Percentiles rank a stretch among this genome's conserved stretches.
Conservation (phyloP, 495 filamentous ascomycete genomes). For the Penicillium turbatum region DNA sequence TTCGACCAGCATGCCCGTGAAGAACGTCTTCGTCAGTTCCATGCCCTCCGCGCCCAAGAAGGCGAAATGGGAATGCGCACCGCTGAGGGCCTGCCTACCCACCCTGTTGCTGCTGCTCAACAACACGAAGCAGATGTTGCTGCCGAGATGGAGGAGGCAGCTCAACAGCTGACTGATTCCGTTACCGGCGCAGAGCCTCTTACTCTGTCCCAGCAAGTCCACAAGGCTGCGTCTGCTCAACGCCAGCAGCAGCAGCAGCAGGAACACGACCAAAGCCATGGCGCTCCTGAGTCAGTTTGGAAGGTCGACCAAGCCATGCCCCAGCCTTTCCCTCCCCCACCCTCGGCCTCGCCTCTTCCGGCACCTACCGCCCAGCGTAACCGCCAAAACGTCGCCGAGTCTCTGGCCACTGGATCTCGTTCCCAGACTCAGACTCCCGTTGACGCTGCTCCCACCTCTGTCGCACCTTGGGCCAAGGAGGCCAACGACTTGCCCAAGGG, state of each 20-base stretch:
- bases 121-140: slow-evolving; percentile 26
- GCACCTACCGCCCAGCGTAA: slow-evolving; percentile 83
- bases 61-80: slow-evolving; percentile 43
- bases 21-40: slow-evolving; percentile 61
- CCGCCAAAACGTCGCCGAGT: slow-evolving; percentile 76
- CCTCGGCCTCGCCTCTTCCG: slow-evolving; percentile 72
- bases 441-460: slow-evolving; percentile 57
- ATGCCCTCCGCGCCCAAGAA: slow-evolving; percentile 53
- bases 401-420: slow-evolving; percentile 64
- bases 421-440: slow-evolving; percentile 72
- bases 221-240: slow-evolving; percentile 65
- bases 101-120: slow-evolving; percentile 30
- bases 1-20: slow-evolving; percentile 52
- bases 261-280: slow-evolving; percentile 32
- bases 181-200: slow-evolving; percentile 37
- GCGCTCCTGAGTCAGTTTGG: slow-evolving; percentile 56
- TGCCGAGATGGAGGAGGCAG: slow-evolving; percentile 18
- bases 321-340: slow-evolving; percentile 71
- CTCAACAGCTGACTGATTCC: slow-evolving; percentile 21
- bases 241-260: slow-evolving; percentile 65
- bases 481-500: slow-evolving; percentile 72
- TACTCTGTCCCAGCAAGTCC: slow-evolving; percentile 82
- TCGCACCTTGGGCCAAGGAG: slow-evolving; percentile 95
- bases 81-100: slow-evolving; percentile 40
- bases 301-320: slow-evolving; percentile 62